Evolutionary conservation across 805 yeast genomes (phyloP).

Genomic region (Wickerhamiella kazuoi): DNA sequence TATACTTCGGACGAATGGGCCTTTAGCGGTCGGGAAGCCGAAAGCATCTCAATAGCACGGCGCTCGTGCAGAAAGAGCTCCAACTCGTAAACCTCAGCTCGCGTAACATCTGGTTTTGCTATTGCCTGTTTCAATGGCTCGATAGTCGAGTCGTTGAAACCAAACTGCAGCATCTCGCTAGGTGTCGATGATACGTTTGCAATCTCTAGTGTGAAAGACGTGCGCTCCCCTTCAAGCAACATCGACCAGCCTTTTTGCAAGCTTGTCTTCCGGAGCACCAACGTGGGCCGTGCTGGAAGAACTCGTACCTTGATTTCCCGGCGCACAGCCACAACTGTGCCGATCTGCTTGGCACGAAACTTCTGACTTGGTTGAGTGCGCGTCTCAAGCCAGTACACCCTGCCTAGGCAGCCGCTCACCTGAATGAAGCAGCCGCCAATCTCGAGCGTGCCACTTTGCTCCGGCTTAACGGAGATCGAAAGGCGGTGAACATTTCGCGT

Average conservation of each 20-base stretch:
- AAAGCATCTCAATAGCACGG: slow-evolving; percentile 35
- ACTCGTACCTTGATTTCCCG: slow-evolving; percentile 22
- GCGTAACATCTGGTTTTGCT: slow-evolving; percentile 27
- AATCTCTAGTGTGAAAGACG: slow-evolving; percentile 31
- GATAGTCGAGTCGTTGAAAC: slow-evolving; percentile 55
- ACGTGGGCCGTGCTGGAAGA: slow-evolving; percentile 38
- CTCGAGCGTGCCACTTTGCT: slow-evolving; percentile 32
- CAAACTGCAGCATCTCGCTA: slow-evolving; percentile 40
- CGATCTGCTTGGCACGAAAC: slow-evolving; percentile 9
- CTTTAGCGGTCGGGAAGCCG: slow-evolving; percentile 14
- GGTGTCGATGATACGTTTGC: slow-evolving; percentile 41
- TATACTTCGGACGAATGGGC: slow-evolving; percentile 29
- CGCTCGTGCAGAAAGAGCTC: slow-evolving; percentile 48
- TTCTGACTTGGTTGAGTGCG: slow-evolving; percentile 16
- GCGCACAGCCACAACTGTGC: slow-evolving; percentile 8
- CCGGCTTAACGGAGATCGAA: slow-evolving; percentile 9
- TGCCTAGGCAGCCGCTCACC: slow-evolving; percentile 33
- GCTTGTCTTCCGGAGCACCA: slow-evolving; percentile 34
- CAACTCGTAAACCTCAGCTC: slow-evolving; percentile 53
- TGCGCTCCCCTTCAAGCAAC: slow-evolving; percentile 63
- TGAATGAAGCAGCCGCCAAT: slow-evolving; percentile 36
- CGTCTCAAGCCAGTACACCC: slow-evolving; percentile 19
- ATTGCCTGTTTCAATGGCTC: slow-evolving; percentile 44
- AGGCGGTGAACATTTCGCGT: slow-evolving; percentile 15
- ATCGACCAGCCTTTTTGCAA: slow-evolving; percentile 50